Evolutionary conservation across 495 filamentous ascomycete genomes (phyloP), one percentile per base, ranked within the genome.

Genomic region (Hypoxylon cercidicola): DNA sequence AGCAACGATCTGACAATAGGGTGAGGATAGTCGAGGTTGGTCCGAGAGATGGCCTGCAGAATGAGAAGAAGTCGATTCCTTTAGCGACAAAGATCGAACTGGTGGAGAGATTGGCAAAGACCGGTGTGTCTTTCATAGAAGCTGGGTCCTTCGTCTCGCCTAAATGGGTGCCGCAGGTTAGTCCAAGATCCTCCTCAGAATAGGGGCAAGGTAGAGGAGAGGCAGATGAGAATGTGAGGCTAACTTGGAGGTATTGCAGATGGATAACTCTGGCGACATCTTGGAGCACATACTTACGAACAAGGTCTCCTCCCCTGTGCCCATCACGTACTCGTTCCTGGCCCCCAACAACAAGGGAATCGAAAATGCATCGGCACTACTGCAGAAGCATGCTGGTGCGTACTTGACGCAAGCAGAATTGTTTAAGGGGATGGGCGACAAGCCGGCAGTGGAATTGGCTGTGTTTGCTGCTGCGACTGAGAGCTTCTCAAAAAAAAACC

Each of bases 131-230:
- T 3, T 90, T 89, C 43, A 97, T 99, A 63, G 95, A 99, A 75
- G 95, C 95, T 19, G 95, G 95, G 1, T 93, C 92, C 2, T 99
- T 99, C 74, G 94, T 98, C 7, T 85, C 90, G 49, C 93, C 93
- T 7, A 97, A 97, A 90, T 98, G 95, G 95, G 93, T 97, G 18
- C 95, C 95, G 23, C 96, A 97, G 85, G 93, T 95, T 74, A 53
- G 76, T 64, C 32, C 16, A 58, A 13, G 25, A n/a, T n/a, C 56
- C 40, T 6, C 4, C 30, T 37, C 20, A 8, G 2, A 32, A 15
- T 23, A 21, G 44, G 53, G n/a, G 12, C 10, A 19, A 20, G 50
- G 41, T 11, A 51, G 9, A 4, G 8, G 28, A 43, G 28, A 23
- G 20, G 3, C 25, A 30, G n/a, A 16, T 16, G 15, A 41, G 3